Base-by-base conservation (phyloP, 768 basidiomycete species). In the Crassisporium funariophilum region DNA sequence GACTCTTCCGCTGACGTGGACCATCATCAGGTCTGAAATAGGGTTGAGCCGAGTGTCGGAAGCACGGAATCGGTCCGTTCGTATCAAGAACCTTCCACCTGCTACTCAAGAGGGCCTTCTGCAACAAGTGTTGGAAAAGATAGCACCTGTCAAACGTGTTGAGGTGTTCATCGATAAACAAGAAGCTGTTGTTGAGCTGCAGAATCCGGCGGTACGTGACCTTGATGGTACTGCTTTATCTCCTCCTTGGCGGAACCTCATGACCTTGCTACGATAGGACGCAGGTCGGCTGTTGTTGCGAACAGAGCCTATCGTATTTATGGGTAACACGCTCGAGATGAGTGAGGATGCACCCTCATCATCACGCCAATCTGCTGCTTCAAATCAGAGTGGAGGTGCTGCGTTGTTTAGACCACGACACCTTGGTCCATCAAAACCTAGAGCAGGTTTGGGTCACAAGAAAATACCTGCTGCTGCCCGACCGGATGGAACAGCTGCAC, bases 51-150 rank as follows among this genome's bases (percentile, higher is more conserved):
- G 71, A 53, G 64, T 69, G 33, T 78, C 75, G 10, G 90, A 87
- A 44, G 65, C 72, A 5, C 79, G 78, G 37, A 83, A 72, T 51
- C 82, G 91, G 13, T 89, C 88, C 15, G 75, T 98, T 6, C 82
- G 88, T 7, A 70, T 98, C 41, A 79, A 75, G 16, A 84, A 84
- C 41, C 74, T 99, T 16, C 91, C 91, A 12, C 59, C 78, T 2
- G 80, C 72, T 8, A 84, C 91, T 4, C 91, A 97, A 60, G 97
- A 98, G 61, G 95, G 90, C 2, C 70, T 98, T 1, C 66, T 99
- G 19, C 95, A 99, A 56, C 97, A 98, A 71, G 71, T 74, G 0
- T 68, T 99, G 4, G 91, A 94, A 62, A 95, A 92, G 66, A 62
- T 87, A 31, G 80, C 81, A 1, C 64, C 71, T 2, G 78, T 91